These are phyloP conservation scores for Scheffersomyces illinoinensis DNA, from an alignment of 1,139 yeast genomes.

Conservation along the genomic window DNA sequence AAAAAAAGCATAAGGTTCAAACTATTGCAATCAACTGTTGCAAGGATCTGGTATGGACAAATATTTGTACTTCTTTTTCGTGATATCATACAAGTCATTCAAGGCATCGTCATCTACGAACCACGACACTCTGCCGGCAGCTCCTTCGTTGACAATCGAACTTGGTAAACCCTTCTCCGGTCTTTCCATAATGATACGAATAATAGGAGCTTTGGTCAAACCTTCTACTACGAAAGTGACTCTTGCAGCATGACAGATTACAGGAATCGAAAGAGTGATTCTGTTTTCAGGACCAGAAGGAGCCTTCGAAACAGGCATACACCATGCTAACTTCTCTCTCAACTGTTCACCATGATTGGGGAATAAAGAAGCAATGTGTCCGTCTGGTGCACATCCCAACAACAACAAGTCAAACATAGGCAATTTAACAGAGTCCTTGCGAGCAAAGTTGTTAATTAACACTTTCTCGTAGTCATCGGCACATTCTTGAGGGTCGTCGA, in stretches of 20 bases:
- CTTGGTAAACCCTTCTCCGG: conserved; percentile 97
- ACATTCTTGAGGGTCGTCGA: conserved; percentile 88
- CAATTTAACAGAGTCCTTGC: conserved; percentile 89
- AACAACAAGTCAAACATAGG: conserved; percentile 91
- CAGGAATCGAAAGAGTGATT: conserved; percentile 91
- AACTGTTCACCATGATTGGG: conserved; percentile 85
- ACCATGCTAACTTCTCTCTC: conserved; percentile 94
- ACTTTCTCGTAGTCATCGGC: conserved; percentile 91
- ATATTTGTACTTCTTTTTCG: conserved; percentile 74
- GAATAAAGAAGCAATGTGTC: conserved; percentile 93
- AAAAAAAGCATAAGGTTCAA: neutral
- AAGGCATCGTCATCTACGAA: conserved; percentile 96
- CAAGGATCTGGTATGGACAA: conserved; percentile 27
- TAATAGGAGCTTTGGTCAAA: conserved; percentile 89
- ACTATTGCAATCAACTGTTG: neutral
- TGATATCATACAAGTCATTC: conserved; percentile 71
- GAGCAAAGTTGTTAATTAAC: conserved; percentile 88
- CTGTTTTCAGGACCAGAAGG: conserved; percentile 88
- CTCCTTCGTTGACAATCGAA: conserved; percentile 90
- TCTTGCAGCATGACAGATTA: conserved; percentile 89
- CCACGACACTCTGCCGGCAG: conserved; percentile 97
- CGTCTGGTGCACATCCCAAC: conserved; percentile 98
- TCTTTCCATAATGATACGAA: conserved; percentile 92
- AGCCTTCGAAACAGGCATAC: conserved; percentile 88
- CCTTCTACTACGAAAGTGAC: conserved; percentile 96